Base-by-base conservation (phyloP, 805 yeast species). In the Ogataea henricii region DNA sequence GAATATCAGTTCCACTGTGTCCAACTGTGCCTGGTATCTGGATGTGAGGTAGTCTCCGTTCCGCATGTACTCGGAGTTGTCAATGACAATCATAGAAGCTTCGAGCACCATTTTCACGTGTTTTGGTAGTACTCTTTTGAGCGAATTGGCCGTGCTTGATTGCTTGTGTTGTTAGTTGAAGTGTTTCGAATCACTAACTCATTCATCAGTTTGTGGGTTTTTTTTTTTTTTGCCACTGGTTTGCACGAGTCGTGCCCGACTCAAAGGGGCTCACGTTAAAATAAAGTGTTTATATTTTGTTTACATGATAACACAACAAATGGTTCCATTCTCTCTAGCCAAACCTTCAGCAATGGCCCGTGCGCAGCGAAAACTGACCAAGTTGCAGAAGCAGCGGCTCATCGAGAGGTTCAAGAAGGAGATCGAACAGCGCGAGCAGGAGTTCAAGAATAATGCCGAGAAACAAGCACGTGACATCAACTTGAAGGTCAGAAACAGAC, bases 1-100 rank as follows among this genome's bases (percentile, higher is more conserved):
- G 73, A 94, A 95, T 38, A 94, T 82, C 57, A 83, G 74, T 58
- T 89, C 94, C 23, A 91, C 90, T 8, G 97, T 83, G 53, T 94
- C 96, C 52, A 87, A 74, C 69, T 94, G 97, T 1, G 98, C 97
- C 54, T 87, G 95, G 64, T 83, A 91, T 61, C 99, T 78, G 13
- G 91, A 84, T 14, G 95, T 82, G 30, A 87, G 78, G 62, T 85
- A 94, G 67, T 94, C 99, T 26, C 98, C 99, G 65, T 94, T 94
- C 62, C 99, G 79, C 81, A 91, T 87, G 68, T 78, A 92, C 72
- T 94, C 99, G 44, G 97, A 89, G 76, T 90, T 92, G 74, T 94
- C 99, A 63, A 94, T 79, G 62, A 90, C 89, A 53, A 94, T 80
- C 87, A 94, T 91, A 13, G 97, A 87, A 54, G 98, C 98, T 71